A percentile compares a stretch with the other conserved stretches of the same genome.
Evolutionary conservation across 2,329 filamentous ascomycete species (phyloP).

Genomic region (Fusarium neocosmosporiellum): DNA sequence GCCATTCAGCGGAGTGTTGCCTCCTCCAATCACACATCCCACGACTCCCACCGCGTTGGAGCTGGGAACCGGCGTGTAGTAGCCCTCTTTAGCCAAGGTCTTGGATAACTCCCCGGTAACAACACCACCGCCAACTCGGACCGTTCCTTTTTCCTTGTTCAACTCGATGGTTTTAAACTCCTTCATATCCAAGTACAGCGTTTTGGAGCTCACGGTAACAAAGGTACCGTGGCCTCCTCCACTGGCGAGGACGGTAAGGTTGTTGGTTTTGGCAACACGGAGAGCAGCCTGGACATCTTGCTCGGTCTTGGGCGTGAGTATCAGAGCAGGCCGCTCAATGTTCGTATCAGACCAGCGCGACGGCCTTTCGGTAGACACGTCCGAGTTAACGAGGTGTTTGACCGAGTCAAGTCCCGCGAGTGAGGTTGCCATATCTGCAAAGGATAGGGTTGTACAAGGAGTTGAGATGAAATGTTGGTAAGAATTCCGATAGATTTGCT

Average conservation of each 20-base stretch:
- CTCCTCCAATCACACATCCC: conserved; percentile 44
- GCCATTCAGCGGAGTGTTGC: conserved; percentile 42
- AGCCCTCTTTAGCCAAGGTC: conserved; percentile 37
- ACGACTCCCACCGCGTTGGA: conserved; percentile 45
- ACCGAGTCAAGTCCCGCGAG: conserved; percentile 8
- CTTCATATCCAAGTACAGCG: conserved; percentile 49
- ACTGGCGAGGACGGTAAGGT: conserved; percentile 42
- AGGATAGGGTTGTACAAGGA: neutral
- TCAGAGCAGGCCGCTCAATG: conserved; percentile 40
- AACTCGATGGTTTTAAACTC: conserved; percentile 45
- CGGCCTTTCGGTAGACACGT: neutral
- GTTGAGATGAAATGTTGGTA: neutral
- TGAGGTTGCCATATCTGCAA: conserved; percentile 16
- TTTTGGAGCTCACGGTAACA: conserved; percentile 42
- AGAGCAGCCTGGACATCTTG: conserved; percentile 45
- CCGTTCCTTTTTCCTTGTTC: conserved; percentile 38
- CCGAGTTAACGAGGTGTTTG: neutral
- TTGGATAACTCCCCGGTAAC: conserved; percentile 43
- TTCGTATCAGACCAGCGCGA: conserved; percentile 48
- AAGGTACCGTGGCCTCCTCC: conserved; percentile 47
- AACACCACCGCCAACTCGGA: conserved; percentile 46
- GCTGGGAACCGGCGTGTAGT: conserved; percentile 47
- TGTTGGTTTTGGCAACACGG: conserved; percentile 41
- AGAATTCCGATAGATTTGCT: neutral
- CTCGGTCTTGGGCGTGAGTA: conserved; percentile 44